These are phyloP conservation scores for Chaetomiaceae sp. DNA, from an alignment of 2,329 filamentous ascomycete genomes.

Conservation along the genomic window DNA sequence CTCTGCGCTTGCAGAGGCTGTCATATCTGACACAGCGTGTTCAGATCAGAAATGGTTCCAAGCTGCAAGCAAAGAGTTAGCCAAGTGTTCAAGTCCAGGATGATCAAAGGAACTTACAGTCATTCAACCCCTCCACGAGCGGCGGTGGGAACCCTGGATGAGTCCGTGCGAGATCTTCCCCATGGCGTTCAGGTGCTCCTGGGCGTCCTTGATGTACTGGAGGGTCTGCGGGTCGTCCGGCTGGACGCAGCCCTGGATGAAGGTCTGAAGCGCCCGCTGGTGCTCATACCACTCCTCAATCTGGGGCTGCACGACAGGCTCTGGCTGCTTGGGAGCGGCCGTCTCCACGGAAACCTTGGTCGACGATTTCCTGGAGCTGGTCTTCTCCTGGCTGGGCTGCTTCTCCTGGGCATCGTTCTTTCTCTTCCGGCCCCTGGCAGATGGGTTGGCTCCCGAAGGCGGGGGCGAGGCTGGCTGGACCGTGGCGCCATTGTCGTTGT, in stretches of 20 bases:
- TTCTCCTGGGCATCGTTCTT: slow-evolving; percentile 50
- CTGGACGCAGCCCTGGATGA: slow-evolving; percentile 47
- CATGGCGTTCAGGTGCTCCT: slow-evolving; percentile 49
- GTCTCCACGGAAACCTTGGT: slow-evolving; percentile 33
- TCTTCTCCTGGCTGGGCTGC: slow-evolving; percentile 27
- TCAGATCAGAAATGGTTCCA: not conserved
- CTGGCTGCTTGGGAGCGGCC: slow-evolving; percentile 22
- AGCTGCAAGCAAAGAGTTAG: not conserved
- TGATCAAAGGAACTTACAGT: slow-evolving; percentile 23
- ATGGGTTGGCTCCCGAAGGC: slow-evolving; percentile 30
- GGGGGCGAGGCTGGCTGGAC: slow-evolving; percentile 37
- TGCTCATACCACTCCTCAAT: slow-evolving; percentile 56
- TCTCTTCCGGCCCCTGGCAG: slow-evolving; percentile 52
- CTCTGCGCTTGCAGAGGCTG: slow-evolving; percentile 18
- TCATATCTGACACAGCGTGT: slow-evolving; percentile 3
- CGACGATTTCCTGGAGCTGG: slow-evolving; percentile 46
- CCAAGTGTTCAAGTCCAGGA: too few species aligned
- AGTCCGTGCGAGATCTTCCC: slow-evolving; percentile 45
- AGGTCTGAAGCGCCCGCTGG: slow-evolving; percentile 58
- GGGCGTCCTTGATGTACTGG: slow-evolving; percentile 49
- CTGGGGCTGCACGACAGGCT: slow-evolving; percentile 21
- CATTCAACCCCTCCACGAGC: slow-evolving; percentile 37
- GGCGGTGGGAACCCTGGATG: slow-evolving; percentile 32
- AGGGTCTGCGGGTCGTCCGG: slow-evolving; percentile 51
- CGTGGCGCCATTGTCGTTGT: slow-evolving; percentile 50